Evolutionary conservation across 2,329 filamentous ascomycete species (phyloP), one percentile per base, ranked within the genome.

Genomic region (Bipolaris victoriae): DNA sequence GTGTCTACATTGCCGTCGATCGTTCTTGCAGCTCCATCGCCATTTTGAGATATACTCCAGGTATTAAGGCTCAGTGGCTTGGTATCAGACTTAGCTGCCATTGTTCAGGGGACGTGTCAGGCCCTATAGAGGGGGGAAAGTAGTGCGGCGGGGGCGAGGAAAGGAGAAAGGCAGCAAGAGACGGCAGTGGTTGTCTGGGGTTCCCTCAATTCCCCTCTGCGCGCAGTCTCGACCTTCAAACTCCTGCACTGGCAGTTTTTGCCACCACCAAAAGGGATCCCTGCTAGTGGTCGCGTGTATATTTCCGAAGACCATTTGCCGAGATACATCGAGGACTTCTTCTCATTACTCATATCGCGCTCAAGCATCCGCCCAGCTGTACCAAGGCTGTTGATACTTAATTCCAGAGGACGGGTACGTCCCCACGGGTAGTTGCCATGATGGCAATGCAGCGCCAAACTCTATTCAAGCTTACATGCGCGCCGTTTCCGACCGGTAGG

Each of bases 1-100:
- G 57, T 55, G 45, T 49, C 18, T 64, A 56, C 56, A 55, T 53
- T 49, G 56, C 43, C 52, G 60, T 45, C 63, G 29, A 43, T 33
- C 43, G 51, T 36, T 22, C 31, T 39, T 18, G 24, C 29, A 24
- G 33, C 37, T 18, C 33, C 45, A 36, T 15, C 47, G 22, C 37
- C 35, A n/a, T 11, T 39, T n/a, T 15, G 5, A 26, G 33, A 11
- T 29, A 37, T 39, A 39, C 15, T 26, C 22, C 5, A 39, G 24
- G 22, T 26, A 49, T 49, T 29, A 39, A 49, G 20, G 33, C 18
- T 37, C 10, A 37, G 22, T 29, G n/a, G 15, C 15, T 13, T 26
- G 15, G 16, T 7, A 16, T 37, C 20, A 18, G n/a, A 10, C 16
- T 15, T 29, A 39, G 9, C n/a, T 39, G 22, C 10, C 5, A 39